Evolutionary conservation across 1,139 yeast species (phyloP), one percentile per base, ranked within the genome.

Genomic region (Trichomonascaceae sp.): DNA sequence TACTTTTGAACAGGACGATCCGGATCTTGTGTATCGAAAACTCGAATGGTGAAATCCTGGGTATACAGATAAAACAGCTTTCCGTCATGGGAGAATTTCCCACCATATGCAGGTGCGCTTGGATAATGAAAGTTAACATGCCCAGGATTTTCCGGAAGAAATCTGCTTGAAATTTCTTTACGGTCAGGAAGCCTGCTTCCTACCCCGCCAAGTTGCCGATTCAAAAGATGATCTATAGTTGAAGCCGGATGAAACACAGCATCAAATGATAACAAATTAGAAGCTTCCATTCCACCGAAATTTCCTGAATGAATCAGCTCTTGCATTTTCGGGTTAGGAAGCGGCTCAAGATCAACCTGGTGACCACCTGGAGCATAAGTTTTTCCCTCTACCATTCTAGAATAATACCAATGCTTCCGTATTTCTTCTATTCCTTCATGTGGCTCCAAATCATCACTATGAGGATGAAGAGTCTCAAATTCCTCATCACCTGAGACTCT

Each of bases 81-180:
- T 3, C 70, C 70, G 49, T 65, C 68, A 19, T 55, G 52, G 19
- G 67, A 63, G 49, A 66, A 67, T 53, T 63, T 65, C 27, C 70
- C 70, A 17, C 66, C 63, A 50, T 66, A 67, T 12, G 64, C 60
- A 9, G 67, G 64, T 20, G 60, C 63, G 18, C 53, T 57, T 45
- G 59, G 61, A 27, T 55, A 51, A 20, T 55, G 50, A 8, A 43
- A 43, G 8, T 57, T 56, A 18, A 57, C 32, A 13, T 55, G 53
- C 15, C 62, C 61, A 2, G 56, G 55, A 24, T 56, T 48, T n/a
- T 47, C 24, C 1, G 63, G 63, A 18, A 60, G 48, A 49, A 52
- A 59, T 27, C 58, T 54, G 32, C 55, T 56, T 1, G 55, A 32
- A 18, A 58, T 47, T 47, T 58, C 60, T 6, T 47, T 46, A 39